Percentiles rank a stretch among this genome's conserved stretches.
phyloP scores from a whole-genome alignment of 768 basidiomycete species.

The Chalciporus chontae region DNA sequence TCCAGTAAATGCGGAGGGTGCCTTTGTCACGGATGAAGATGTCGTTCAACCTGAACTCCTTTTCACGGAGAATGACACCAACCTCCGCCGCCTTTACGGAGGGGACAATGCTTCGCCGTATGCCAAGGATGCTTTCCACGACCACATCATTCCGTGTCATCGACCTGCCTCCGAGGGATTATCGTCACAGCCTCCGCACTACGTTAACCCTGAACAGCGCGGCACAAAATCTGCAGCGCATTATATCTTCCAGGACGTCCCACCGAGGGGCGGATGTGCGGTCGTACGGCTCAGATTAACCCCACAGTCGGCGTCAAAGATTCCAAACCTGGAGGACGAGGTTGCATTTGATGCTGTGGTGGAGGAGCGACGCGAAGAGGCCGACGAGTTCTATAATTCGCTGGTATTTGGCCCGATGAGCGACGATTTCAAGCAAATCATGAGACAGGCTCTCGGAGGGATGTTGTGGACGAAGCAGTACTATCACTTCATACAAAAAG shows the following conservation, averaged over 20 bases:
- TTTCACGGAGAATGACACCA: conserved; percentile 98
- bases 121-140: conserved; percentile 98
- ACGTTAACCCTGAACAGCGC: conserved; percentile 79
- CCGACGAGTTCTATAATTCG: conserved; percentile 90
- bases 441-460: conserved; percentile 92
- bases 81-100: conserved; percentile 87
- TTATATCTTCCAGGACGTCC: conserved; percentile 83
- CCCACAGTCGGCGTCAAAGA: conserved; percentile 65
- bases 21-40: conserved; percentile 60
- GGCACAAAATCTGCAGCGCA: conserved; percentile 96
- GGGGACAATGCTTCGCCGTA: conserved; percentile 79
- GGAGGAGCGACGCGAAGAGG: conserved; percentile 88
- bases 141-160: conserved; percentile 89
- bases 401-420: conserved; percentile 81
- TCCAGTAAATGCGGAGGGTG: conserved; percentile 72
- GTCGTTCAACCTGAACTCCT: conserved; percentile 75
- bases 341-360: conserved; percentile 82
- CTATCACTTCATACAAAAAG: conserved; percentile 93
- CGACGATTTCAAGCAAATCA: conserved; percentile 92
- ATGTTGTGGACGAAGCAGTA: conserved; percentile 99
- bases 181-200: conserved; percentile 28
- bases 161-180: conserved; percentile 48
- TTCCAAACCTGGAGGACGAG: conserved; percentile 83
- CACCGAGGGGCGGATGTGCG: conserved; percentile 88
- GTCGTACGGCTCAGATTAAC: conserved; percentile 95